These are phyloP conservation scores for Camelina neglecta DNA, from an alignment of 345 rosid species.

Conservation along the genomic window DNA sequence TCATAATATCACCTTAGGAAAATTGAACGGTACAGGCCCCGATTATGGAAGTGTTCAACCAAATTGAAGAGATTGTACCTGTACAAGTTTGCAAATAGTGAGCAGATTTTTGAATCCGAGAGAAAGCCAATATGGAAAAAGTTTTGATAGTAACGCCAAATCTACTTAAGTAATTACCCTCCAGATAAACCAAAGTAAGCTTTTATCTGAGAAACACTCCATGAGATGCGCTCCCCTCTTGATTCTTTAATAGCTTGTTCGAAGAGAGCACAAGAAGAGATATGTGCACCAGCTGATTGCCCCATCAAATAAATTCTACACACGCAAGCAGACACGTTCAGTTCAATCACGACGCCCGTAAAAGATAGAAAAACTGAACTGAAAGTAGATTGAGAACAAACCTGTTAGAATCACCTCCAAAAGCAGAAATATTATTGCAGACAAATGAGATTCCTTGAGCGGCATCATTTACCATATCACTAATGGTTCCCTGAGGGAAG, in stretches of 20 bases:
- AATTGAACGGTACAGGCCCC: conserved; percentile 85
- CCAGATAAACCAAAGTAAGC: conserved; percentile 96
- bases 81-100: conserved; percentile 31
- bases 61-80: conserved; percentile 88
- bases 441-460: conserved; percentile 87
- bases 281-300: conserved; percentile 99
- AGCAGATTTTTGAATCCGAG: not conserved
- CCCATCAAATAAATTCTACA: conserved; percentile 93
- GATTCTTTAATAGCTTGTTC: conserved; percentile 93
- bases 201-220: conserved; percentile 84
- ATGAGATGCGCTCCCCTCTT: conserved; percentile 57
- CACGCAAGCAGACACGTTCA: conserved; percentile 23
- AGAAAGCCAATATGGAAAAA: not conserved
- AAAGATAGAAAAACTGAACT: not conserved
- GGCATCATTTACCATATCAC: conserved; percentile 85
- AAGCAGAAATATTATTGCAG: conserved; percentile 69
- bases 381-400: conserved; percentile 27
- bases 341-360: conserved; percentile 17
- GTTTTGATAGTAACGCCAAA: not conserved
- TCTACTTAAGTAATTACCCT: conserved; percentile 53
- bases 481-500: conserved; percentile 94
- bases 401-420: conserved; percentile 97
- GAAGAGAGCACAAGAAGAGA: conserved; percentile 85
- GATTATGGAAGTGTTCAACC: conserved; percentile 78
- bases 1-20: conserved; percentile 62